Percentiles rank a stretch among this genome's conserved stretches.
Evolutionary conservation across 352 stramenopile species (phyloP).

Genomic region (Phytophthora europaea): DNA sequence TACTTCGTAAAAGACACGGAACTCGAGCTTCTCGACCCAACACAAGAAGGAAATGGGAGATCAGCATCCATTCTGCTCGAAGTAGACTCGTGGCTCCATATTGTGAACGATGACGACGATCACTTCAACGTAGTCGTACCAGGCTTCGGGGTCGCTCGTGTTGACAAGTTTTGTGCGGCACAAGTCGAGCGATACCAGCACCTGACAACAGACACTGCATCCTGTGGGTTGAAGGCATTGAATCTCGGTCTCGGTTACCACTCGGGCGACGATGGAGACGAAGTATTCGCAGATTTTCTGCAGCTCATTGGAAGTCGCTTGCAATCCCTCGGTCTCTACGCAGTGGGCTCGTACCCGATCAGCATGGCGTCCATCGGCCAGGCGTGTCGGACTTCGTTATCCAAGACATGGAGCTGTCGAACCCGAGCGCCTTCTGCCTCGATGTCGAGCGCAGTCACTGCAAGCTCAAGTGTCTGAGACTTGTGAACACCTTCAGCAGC

Average conservation of each 20-base stretch:
- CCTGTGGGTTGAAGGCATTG: constrained; percentile 21
- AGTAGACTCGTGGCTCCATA: constrained; percentile 28
- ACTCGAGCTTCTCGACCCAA: constrained; percentile 10
- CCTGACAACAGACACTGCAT: background rate
- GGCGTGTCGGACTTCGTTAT: constrained; percentile 36
- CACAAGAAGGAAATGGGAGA: background rate
- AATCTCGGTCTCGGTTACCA: constrained; percentile 29
- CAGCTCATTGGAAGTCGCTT: constrained; percentile 27
- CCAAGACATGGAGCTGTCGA: constrained; percentile 35
- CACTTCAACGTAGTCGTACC: constrained; percentile 42
- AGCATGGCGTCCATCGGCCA: constrained; percentile 25
- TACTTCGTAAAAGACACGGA: constrained; percentile 30
- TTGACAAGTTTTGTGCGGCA: background rate
- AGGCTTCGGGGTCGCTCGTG: constrained; percentile 32
- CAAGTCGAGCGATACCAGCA: constrained; percentile 12
- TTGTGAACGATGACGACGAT: constrained; percentile 21
- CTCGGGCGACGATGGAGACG: constrained; percentile 18
- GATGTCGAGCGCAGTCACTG: constrained; percentile 11
- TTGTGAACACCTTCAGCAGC: constrained; percentile 30
- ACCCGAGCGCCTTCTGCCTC: constrained; percentile 16
- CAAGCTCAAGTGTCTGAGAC: constrained; percentile 26
- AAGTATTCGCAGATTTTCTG: constrained; percentile 31
- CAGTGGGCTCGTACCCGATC: constrained; percentile 15
- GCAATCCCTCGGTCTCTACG: constrained; percentile 29
- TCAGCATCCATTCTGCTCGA: constrained; percentile 18